phyloP scores from a whole-genome alignment of 768 basidiomycete genomes.

The Dentipellis fragilis region DNA sequence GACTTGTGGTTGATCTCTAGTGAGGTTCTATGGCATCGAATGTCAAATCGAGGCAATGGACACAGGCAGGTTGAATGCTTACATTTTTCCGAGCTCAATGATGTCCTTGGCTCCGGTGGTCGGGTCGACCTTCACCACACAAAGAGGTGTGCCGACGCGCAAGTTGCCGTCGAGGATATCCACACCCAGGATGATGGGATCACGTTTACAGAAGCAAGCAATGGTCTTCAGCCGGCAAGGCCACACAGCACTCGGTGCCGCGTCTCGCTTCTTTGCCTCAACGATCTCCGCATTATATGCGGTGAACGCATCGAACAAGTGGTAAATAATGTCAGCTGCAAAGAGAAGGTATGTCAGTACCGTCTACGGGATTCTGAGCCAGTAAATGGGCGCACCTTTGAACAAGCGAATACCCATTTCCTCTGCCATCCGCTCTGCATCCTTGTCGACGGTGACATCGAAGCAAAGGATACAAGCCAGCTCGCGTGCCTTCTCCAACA shows the following conservation, averaged over 20 bases:
- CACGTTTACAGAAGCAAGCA: conserved; percentile 91
- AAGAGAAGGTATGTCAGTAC: neutral
- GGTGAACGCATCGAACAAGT: conserved; percentile 93
- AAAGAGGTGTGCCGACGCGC: conserved; percentile 87
- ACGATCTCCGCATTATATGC: conserved; percentile 86
- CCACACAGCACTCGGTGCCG: conserved; percentile 94
- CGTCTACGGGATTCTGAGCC: neutral
- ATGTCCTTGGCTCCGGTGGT: conserved; percentile 84
- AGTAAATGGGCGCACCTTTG: conserved; percentile 50
- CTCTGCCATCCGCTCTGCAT: conserved; percentile 84
- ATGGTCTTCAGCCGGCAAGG: conserved; percentile 90
- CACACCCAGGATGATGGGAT: conserved; percentile 94
- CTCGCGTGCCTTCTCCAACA: conserved; percentile 95
- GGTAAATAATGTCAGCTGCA: conserved; percentile 96
- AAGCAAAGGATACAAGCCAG: conserved; percentile 93
- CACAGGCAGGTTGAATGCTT: conserved; percentile 20
- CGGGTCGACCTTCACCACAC: conserved; percentile 89
- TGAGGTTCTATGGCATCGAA: conserved; percentile 54
- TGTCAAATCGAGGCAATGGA: neutral
- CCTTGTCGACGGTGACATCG: conserved; percentile 90
- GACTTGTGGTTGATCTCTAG: conserved; percentile 96
- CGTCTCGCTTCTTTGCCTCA: conserved; percentile 87
- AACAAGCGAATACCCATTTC: conserved; percentile 93
- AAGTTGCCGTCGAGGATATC: conserved; percentile 91
- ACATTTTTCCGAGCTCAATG: conserved; percentile 92